Percentiles rank a stretch among this genome's conserved stretches.
Conservation (phyloP, 495 filamentous ascomycete genomes). For the Friedmanniomyces endolithicus region DNA sequence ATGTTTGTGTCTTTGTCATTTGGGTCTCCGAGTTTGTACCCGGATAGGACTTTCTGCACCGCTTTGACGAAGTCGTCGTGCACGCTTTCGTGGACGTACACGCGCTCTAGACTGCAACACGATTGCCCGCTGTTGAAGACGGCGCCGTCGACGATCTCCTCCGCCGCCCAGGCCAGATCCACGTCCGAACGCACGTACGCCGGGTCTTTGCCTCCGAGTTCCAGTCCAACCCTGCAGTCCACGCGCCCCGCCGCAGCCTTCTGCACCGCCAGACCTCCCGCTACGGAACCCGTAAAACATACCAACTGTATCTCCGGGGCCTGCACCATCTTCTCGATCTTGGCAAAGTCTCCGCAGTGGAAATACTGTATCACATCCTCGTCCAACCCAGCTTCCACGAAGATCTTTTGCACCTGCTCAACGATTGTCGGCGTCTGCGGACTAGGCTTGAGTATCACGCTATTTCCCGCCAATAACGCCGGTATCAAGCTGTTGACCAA, state of each 20-base stretch:
- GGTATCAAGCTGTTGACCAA: conserved; percentile 83
- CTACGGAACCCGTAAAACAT: conserved; percentile 89
- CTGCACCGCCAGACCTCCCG: conserved; percentile 74
- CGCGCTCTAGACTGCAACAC: conserved; percentile 83
- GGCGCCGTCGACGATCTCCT: conserved; percentile 84
- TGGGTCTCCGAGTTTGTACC: conserved; percentile 83
- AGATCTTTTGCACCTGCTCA: conserved; percentile 66
- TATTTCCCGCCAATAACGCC: conserved; percentile 73
- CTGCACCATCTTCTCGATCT: conserved; percentile 61
- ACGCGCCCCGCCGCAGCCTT: conserved; percentile 66
- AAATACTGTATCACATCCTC: conserved; percentile 75
- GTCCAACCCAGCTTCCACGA: conserved; percentile 64
- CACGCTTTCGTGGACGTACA: conserved; percentile 79
- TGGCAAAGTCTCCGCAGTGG: conserved; percentile 62
- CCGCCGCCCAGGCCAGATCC: conserved; percentile 77
- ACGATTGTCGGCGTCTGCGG: conserved; percentile 86
- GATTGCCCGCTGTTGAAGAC: conserved; percentile 96
- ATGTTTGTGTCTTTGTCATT: conserved; percentile 64
- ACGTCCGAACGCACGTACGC: conserved; percentile 81
- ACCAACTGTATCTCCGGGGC: conserved; percentile 61
- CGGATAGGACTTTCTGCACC: conserved; percentile 66
- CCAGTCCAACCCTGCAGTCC: conserved; percentile 63
- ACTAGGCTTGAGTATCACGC: conserved; percentile 83
- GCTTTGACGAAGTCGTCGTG: conserved; percentile 70
- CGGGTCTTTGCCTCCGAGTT: conserved; percentile 87